Evolutionary conservation across 441 rosid genomes (phyloP).

Genomic region (Populus hybrid): DNA sequence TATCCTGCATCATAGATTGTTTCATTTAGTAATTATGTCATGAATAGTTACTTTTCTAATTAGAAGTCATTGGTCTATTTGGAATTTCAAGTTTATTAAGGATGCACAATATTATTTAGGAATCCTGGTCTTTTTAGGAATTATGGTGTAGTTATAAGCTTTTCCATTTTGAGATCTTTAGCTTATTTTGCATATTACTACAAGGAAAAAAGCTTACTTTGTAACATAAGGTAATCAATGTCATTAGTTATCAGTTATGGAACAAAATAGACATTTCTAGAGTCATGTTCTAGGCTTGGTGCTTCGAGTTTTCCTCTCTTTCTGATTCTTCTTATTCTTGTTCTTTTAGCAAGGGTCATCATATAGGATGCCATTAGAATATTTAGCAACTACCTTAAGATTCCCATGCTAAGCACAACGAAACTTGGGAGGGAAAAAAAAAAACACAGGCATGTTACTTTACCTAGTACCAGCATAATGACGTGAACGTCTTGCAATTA

Average conservation of each 20-base stretch:
- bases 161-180: neutral
- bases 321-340: neutral
- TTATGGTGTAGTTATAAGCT: neutral
- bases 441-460: neutral
- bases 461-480: slow-evolving; percentile 99
- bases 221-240: neutral
- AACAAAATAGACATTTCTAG: neutral
- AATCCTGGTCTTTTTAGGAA: neutral
- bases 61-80: neutral
- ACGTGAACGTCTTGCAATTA: slow-evolving; percentile 96
- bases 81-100: neutral
- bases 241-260: neutral
- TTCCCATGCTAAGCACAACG: slow-evolving; percentile 1
- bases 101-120: neutral
- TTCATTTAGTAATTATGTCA: neutral
- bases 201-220: neutral
- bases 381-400: neutral
- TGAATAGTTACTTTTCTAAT: neutral
- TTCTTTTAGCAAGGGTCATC: neutral
- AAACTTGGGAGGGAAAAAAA: neutral
- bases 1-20: neutral
- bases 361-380: neutral
- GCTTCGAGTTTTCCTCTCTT: neutral
- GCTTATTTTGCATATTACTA: neutral
- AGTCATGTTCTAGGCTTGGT: neutral